A percentile compares a stretch with the other conserved stretches of the same genome.
phyloP scores from a whole-genome alignment of 176 grass and related monocot species.

The Luzula sylvatica region DNA sequence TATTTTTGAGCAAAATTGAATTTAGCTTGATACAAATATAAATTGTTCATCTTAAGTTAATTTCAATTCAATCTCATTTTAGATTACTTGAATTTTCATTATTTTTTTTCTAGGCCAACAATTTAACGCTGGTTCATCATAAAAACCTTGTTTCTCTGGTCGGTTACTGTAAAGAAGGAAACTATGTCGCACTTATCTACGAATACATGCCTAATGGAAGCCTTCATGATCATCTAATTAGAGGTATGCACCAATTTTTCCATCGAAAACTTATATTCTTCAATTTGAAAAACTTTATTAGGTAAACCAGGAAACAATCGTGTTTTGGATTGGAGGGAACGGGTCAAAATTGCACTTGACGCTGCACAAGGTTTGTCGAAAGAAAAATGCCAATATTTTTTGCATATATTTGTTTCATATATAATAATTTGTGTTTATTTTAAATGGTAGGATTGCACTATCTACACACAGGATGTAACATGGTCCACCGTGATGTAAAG shows the following conservation, averaged over 20 bases:
- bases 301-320: background rate
- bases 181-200: conserved; percentile 29
- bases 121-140: conserved; percentile 22
- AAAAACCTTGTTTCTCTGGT: conserved; percentile 31
- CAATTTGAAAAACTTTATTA: background rate
- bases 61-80: background rate
- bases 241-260: background rate
- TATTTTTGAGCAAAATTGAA: too few species aligned
- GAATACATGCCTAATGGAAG: conserved; percentile 33
- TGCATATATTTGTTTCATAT: background rate
- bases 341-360: conserved; percentile 29
- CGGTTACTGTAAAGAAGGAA: conserved; percentile 33
- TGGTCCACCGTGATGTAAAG: conserved; percentile 33
- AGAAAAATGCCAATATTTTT: background rate
- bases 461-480: conserved; percentile 22
- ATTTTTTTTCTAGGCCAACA: conserved; percentile 10
- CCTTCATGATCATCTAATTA: conserved; percentile 29
- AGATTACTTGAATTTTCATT: background rate
- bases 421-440: background rate
- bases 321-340: conserved; percentile 16
- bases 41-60: too few species aligned
- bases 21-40: too few species aligned
- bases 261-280: background rate
- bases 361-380: conserved; percentile 18
- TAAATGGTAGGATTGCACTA: conserved; percentile 24